Evolutionary conservation across 2,329 filamentous ascomycete species (phyloP).

Genomic region (Curvularia spicifera): DNA sequence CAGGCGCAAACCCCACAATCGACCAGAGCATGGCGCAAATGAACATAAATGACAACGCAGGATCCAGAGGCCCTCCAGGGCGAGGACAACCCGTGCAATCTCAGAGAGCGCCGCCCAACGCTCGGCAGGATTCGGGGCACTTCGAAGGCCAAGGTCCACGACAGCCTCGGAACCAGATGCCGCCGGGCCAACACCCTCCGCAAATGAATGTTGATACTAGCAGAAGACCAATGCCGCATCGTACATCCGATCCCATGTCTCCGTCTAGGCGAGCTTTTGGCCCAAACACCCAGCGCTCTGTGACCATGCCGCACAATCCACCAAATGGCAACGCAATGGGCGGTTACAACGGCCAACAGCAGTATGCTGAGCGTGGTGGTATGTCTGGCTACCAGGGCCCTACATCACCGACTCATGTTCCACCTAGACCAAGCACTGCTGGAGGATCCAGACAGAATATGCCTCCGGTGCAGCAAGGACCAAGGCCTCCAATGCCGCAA

Average conservation of each 20-base stretch:
- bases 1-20: constrained; percentile 27
- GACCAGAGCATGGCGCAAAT: constrained; percentile 47
- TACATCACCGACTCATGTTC: constrained; percentile 43
- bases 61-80: constrained; percentile 26
- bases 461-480: constrained; percentile 29
- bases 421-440: constrained; percentile 48
- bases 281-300: constrained; percentile 43
- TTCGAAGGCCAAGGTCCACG: constrained; percentile 41
- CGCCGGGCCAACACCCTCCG: constrained; percentile 32
- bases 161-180: constrained; percentile 34
- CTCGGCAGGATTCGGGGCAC: constrained; percentile 46
- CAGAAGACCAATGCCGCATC: constrained; percentile 24
- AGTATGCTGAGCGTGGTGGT: constrained; percentile 46
- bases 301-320: constrained; percentile 48
- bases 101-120: constrained; percentile 27
- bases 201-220: constrained; percentile 30
- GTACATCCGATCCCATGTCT: constrained; percentile 31
- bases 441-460: constrained; percentile 38
- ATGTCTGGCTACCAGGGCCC: constrained; percentile 47
- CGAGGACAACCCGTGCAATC: constrained; percentile 32
- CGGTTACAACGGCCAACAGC: constrained; percentile 31
- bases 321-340: constrained; percentile 20
- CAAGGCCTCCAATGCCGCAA: constrained; percentile 42
- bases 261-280: constrained; percentile 41
- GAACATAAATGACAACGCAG: constrained; percentile 37